Conservation (phyloP, 768 basidiomycete species). For the Trametes coccinea region DNA sequence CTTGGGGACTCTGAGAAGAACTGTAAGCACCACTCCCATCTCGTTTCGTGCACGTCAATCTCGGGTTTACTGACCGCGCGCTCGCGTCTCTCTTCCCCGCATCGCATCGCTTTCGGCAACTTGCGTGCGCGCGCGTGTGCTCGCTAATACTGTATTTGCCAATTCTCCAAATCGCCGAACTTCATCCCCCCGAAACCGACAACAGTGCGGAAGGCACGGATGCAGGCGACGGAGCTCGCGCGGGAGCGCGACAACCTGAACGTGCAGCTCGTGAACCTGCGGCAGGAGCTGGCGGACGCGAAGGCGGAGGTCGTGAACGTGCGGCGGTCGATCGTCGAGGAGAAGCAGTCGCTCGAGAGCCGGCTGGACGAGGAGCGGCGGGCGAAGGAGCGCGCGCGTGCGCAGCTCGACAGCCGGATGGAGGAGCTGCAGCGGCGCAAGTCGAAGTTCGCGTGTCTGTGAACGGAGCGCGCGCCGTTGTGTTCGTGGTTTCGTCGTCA, state of each 20-base stretch:
- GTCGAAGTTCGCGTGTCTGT: constrained; percentile 91
- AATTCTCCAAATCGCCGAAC: no score
- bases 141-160: no score
- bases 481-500: neutral
- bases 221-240: constrained; percentile 89
- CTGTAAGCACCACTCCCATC: constrained; percentile 50
- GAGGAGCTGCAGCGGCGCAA: constrained; percentile 82
- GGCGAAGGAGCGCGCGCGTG: constrained; percentile 85
- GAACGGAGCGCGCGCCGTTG: constrained; percentile 27
- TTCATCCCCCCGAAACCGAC: neutral
- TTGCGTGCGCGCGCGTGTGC: neutral
- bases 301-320: constrained; percentile 78
- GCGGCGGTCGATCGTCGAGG: constrained; percentile 79
- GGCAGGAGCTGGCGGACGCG: constrained; percentile 72
- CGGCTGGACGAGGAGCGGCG: constrained; percentile 83
- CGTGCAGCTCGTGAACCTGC: constrained; percentile 62
- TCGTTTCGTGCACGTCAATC: constrained; percentile 13
- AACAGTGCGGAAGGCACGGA: constrained; percentile 87
- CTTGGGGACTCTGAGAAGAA: constrained; percentile 93
- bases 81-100: neutral
- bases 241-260: constrained; percentile 80
- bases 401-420: constrained; percentile 85
- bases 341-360: constrained; percentile 84
- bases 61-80: constrained; percentile 4
- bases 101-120: neutral